Conservation (phyloP, 192 early-diverging fungal genomes). For the Coemansia sp. region DNA sequence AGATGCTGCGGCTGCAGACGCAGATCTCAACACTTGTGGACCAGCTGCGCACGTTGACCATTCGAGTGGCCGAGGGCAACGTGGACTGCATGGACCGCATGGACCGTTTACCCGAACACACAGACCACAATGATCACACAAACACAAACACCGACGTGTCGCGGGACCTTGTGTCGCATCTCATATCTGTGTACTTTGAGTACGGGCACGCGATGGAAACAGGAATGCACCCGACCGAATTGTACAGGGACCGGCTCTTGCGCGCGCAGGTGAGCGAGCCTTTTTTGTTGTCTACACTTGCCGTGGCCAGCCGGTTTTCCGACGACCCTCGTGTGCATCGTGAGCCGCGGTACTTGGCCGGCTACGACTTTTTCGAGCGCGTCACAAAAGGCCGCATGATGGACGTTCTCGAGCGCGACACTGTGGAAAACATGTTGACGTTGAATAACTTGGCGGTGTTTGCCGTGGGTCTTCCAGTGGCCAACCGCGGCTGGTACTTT, state of each 20-base stretch:
- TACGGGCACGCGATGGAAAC: slow-evolving; percentile 48
- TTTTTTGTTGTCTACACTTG: slow-evolving; percentile 44
- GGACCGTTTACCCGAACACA: too few relatives aligned
- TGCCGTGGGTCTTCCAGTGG: slow-evolving; percentile 51
- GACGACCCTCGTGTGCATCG: slow-evolving; percentile 46
- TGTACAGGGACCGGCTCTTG: slow-evolving; percentile 44
- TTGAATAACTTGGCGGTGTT: slow-evolving; percentile 53
- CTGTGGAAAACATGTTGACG: slow-evolving; percentile 53
- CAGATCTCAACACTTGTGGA: slow-evolving; percentile 49
- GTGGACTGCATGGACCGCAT: too few relatives aligned
- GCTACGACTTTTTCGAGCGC: slow-evolving; percentile 52
- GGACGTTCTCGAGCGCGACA: slow-evolving; percentile 52
- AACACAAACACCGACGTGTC: slow-evolving; percentile 24
- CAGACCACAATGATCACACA: too few relatives aligned
- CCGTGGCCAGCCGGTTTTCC: slow-evolving; percentile 49
- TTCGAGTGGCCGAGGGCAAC: slow-evolving; percentile 22
- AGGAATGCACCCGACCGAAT: slow-evolving; percentile 51
- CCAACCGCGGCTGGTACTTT: slow-evolving; percentile 54
- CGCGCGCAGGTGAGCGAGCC: slow-evolving; percentile 51
- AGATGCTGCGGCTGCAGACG: slow-evolving; percentile 52
- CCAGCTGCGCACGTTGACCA: slow-evolving; percentile 45
- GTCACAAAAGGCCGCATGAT: slow-evolving; percentile 43
- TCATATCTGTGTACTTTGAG: slow-evolving; percentile 43
- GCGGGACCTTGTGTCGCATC: slow-evolving; percentile 49
- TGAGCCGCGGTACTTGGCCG: slow-evolving; percentile 46